Base-by-base conservation (phyloP, 345 rosid species). In the Angophora floribunda region DNA sequence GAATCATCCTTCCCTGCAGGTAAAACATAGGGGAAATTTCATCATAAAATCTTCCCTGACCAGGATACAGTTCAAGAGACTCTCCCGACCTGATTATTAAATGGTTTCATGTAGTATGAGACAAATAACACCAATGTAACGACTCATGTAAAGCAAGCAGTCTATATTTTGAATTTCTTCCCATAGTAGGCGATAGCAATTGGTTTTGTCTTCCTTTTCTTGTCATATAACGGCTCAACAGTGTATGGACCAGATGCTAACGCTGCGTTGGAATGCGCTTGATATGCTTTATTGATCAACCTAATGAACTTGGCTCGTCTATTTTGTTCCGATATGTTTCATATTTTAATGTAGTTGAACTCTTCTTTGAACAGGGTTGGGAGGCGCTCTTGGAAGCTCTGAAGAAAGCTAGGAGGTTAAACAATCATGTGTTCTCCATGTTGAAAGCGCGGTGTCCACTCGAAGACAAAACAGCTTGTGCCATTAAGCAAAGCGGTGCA, bases 371-470 rank as follows among this genome's bases (percentile, higher is more conserved):
- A 55, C 84, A 98, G 99, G 99, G 99, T 87, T 97, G 99, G 99
- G 99, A 98, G 90, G 92, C 89, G 47, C 89, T 96, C 70, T 86
- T 98, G 89, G 99, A 98, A 90, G 99, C 99, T 79, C 95, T 98
- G 98, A 98, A 96, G 96, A 98, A 98, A 92, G 97, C 99, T 61
- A 93, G 99, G 91, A 92, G 99, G 90, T 87, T 98, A 93, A 98
- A 97, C 94, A 98, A 97, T 88, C 99, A 98, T 70, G 99, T 98
- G 45, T 97, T 98, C 96, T 96, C 99, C 28, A 95, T 98, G 98
- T 95, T 98, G 90, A 98, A 96, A 94, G 99, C 99, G 1, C 96
- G 98, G 67, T 98, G 99, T 92, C 99, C 99, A 3, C 96, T 97
- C 1, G 99, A 97, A 92, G 99, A 97, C 93, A 98, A 98, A 92